A percentile compares a stretch with the other conserved stretches of the same genome.
These are phyloP conservation scores for Claviceps citrina DNA, from an alignment of 2,329 filamentous ascomycete species.

Conservation along the genomic window DNA sequence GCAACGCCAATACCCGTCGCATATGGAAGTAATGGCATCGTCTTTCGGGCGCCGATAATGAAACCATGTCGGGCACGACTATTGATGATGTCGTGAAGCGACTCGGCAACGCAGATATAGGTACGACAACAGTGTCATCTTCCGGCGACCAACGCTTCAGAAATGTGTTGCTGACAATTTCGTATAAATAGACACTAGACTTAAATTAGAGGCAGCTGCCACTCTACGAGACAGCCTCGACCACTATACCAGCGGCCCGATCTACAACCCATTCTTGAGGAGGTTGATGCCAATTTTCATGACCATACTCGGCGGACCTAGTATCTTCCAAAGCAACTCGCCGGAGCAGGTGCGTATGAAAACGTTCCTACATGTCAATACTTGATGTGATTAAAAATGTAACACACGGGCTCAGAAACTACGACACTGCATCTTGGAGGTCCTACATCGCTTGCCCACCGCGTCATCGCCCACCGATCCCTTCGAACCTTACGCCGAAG, in stretches of 20 bases:
- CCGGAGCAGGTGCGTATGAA: constrained; percentile 57
- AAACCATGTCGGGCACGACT: constrained; percentile 43
- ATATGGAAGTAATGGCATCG: constrained; percentile 21
- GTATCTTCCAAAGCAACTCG: constrained; percentile 81
- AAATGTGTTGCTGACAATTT: not conserved
- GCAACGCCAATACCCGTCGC: constrained; percentile 12
- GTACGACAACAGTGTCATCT: constrained; percentile 22
- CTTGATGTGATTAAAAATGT: not conserved
- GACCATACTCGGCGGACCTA: constrained; percentile 67
- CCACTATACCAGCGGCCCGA: constrained; percentile 61
- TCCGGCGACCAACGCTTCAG: not conserved
- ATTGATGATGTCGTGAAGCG: constrained; percentile 50
- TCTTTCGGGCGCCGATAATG: constrained; percentile 29
- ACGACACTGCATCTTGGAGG: constrained; percentile 85
- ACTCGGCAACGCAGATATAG: constrained; percentile 39
- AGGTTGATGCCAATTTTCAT: constrained; percentile 84
- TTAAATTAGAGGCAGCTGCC: constrained; percentile 67
- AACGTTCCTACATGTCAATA: not conserved
- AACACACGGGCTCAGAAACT: constrained; percentile 46
- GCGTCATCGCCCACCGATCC: constrained; percentile 57
- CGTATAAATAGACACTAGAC: constrained; percentile 50
- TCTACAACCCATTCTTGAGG: constrained; percentile 68
- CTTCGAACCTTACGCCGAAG: constrained; percentile 75
- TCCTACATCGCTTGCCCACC: constrained; percentile 71
- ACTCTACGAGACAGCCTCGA: constrained; percentile 87